Conservation (phyloP, 73 alveolate genomes). For the Paramecium pentaurelia region DNA sequence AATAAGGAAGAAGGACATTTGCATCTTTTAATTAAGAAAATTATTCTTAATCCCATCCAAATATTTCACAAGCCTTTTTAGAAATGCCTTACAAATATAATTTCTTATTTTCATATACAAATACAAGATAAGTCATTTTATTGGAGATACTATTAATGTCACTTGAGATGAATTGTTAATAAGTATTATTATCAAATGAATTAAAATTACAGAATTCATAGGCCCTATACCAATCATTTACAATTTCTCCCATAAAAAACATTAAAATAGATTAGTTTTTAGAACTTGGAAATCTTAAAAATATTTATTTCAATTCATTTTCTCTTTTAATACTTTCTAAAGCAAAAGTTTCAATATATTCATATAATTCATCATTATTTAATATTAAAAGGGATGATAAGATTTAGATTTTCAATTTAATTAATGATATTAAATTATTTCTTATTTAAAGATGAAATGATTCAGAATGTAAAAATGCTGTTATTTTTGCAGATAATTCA, state of each 20-base stretch:
- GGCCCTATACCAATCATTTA: conserved; percentile 7
- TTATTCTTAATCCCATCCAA: not conserved
- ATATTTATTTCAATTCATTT: not conserved
- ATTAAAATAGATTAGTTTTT: not conserved
- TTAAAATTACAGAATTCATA: not conserved
- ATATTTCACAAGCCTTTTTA: not conserved
- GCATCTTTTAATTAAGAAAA: not conserved
- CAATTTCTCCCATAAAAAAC: not conserved
- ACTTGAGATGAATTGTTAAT: not conserved
- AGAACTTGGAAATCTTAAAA: not conserved
- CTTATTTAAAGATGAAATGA: not conserved
- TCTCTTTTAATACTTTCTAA: not conserved
- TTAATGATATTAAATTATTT: not conserved
- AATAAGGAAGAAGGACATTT: not conserved
- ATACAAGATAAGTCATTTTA: not conserved
- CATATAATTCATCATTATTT: not conserved
- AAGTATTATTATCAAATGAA: not conserved
- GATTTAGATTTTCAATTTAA: not conserved
- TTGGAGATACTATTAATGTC: not conserved
- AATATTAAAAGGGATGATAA: not conserved
- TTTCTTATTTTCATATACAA: not conserved
- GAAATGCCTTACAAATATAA: not conserved
- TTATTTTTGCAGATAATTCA: not conserved
- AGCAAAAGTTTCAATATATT: not conserved
- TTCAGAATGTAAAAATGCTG: not conserved